Evolutionary conservation across 2,329 filamentous ascomycete genomes (phyloP), one percentile per base, ranked within the genome.

Genomic region (Microsporum audouinii): DNA sequence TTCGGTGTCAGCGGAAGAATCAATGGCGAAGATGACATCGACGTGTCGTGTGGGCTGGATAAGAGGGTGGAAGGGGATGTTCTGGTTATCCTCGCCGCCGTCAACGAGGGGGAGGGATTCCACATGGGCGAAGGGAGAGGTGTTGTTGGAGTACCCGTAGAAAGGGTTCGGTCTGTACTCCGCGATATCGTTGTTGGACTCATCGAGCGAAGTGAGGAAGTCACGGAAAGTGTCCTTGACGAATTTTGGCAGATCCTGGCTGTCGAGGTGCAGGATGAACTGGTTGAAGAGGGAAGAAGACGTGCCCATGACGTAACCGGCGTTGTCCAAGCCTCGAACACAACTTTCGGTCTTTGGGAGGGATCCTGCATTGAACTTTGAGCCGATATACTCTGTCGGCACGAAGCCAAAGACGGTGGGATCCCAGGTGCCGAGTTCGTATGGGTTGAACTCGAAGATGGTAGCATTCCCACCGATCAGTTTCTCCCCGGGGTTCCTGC

Each of bases 231-330:
- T 79, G 3, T 76, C 67, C 58, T 80, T 77, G 41, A 89, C 73
- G 36, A 80, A 72, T 3, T 69, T 70, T 1, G 79, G 79, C 5
- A 84, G 68, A 38, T 80, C 73, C 0, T 76, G 70, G 1, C 79
- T 72, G 65, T 89, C 81, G 60, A 92, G 77, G 8, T 83, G 75
- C 2, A 91, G 78, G 17, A 95, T 75, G 67, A 88, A 82, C 67
- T 85, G 79, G 75, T 95, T 96, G 80, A 96, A 96, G 1, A 96
- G 79, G 0, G 88, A 87, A 0, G 86, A 89, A 27, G 87, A 90
- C 0, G 91, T 95, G 58, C 91, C 91, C 84, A 95, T 90, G 31
- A 95, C 78, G 69, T 83, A 96, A 5, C 89, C 89, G 29, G 82
- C 82, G 67, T 91, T 91, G 73, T 96, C 91, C 65, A 91, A 91